Evolutionary conservation across 805 yeast genomes (phyloP).

Genomic region (Yamadazyma philogaea): DNA sequence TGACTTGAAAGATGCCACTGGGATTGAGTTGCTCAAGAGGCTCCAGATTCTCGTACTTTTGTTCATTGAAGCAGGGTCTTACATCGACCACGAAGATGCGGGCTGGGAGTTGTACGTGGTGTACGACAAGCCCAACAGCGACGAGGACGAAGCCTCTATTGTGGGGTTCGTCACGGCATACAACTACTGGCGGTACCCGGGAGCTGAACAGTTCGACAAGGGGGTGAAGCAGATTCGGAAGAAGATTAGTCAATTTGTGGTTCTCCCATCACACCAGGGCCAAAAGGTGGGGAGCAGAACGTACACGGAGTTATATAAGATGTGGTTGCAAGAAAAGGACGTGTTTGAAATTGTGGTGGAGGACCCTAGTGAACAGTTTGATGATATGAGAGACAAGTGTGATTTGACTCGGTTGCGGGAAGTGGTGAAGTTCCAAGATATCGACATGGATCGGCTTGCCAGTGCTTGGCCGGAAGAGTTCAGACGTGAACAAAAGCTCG

Average conservation of each 20-base stretch:
- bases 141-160: constrained; percentile 39
- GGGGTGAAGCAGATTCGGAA: constrained; percentile 45
- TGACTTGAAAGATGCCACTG: constrained; percentile 37
- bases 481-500: constrained; percentile 53
- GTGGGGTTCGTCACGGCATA: constrained; percentile 84
- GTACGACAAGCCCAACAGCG: constrained; percentile 21
- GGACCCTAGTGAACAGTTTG: constrained; percentile 92
- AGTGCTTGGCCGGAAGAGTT: constrained; percentile 38
- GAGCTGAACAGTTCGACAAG: constrained; percentile 50
- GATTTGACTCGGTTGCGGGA: constrained; percentile 48
- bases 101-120: constrained; percentile 77
- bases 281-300: constrained; percentile 66
- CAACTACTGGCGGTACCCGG: constrained; percentile 74
- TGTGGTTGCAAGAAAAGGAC: constrained; percentile 51
- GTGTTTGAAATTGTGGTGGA: constrained; percentile 82
- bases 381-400: constrained; percentile 80
- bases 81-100: constrained; percentile 71
- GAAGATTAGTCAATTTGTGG: constrained; percentile 82
- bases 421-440: constrained; percentile 21
- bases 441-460: constrained; percentile 20
- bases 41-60: constrained; percentile 77
- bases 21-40: constrained; percentile 57
- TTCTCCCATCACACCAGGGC: constrained; percentile 82
- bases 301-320: constrained; percentile 52
- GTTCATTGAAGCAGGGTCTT: constrained; percentile 92